phyloP scores from a whole-genome alignment of 805 yeast genomes.

The Barnettozyma wickerhamii region DNA sequence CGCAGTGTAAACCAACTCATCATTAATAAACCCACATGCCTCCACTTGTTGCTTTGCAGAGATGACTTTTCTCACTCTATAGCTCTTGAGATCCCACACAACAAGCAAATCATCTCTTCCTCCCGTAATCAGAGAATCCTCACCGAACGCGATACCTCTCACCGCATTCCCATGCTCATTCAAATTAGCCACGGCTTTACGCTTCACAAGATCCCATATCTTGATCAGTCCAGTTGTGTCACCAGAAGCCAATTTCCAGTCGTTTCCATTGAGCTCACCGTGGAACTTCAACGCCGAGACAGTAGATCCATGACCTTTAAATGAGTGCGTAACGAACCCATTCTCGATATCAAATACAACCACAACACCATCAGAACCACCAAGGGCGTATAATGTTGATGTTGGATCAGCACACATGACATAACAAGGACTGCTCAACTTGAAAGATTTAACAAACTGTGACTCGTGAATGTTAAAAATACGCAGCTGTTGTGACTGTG shows the following conservation, averaged over 20 bases:
- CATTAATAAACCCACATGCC: constrained; percentile 66
- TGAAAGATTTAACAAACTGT: constrained; percentile 45
- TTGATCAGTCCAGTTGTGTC: constrained; percentile 52
- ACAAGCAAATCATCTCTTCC: constrained; percentile 83
- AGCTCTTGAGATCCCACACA: constrained; percentile 50
- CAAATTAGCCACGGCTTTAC: constrained; percentile 60
- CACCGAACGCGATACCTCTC: constrained; percentile 70
- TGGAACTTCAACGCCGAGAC: constrained; percentile 70
- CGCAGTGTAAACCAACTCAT: constrained; percentile 74
- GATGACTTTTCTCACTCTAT: constrained; percentile 58
- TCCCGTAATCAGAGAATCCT: constrained; percentile 66
- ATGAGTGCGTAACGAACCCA: constrained; percentile 81
- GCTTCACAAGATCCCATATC: constrained; percentile 62
- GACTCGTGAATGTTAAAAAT: constrained; percentile 42
- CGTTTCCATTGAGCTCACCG: constrained; percentile 63
- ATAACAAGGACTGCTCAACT: constrained; percentile 75
- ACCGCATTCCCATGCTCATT: constrained; percentile 83
- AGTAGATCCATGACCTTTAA: constrained; percentile 92
- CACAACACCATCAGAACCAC: constrained; percentile 91
- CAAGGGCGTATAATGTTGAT: constrained; percentile 83
- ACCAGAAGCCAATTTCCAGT: constrained; percentile 81
- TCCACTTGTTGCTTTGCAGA: constrained; percentile 74
- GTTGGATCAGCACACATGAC: constrained; percentile 75
- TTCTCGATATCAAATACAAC: constrained; percentile 91
- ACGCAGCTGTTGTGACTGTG: constrained; percentile 79